Evolutionary conservation across 1,284 basidiomycete genomes (phyloP), one percentile per base, ranked within the genome.

Genomic region (Sphagnurus paluster): DNA sequence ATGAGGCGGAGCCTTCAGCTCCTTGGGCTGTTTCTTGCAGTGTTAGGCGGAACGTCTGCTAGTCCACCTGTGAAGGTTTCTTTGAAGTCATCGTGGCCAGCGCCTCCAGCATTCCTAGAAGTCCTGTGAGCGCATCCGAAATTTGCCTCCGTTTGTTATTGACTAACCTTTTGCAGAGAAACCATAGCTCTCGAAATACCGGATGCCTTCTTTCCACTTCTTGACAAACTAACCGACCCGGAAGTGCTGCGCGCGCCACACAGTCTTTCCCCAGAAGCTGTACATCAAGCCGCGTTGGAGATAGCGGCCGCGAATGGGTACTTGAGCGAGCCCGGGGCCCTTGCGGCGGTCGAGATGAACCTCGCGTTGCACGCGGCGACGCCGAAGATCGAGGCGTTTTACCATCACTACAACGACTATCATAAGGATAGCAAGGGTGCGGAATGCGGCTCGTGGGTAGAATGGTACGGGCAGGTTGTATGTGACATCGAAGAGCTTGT

Each of bases 401-500:
- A 85, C 59, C 74, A 83, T 39, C 75, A 81, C 54, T 90, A 87
- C 56, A 63, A 64, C n/a, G 70, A 73, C 47, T 63, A 63, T 55
- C 69, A 68, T 46, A 64, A 57, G 40, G 47, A 66, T n/a, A 64
- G 65, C 1, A 46, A 68, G 9, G 60, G 61, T 14, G 56, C 61
- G 2, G 63, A 64, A 0, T 94, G 93, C 59, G 81, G 75, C 1
- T 86, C 85, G 14, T 96, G 92, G 93, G 84, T 95, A 3, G 89
- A 94, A 50, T 94, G 90, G 87, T 85, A 87, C 56, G 90, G 90
- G 0, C 69, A 82, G 48, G 75, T 82, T 13, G 80, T 88, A 8
- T 96, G 93, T 60, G 82, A 83, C 44, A 75, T 79, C 2, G 80
- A 87, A 32, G 78, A 72, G 3, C 70, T 93, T 40, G 71, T 70